Evolutionary conservation across 1,284 basidiomycete genomes (phyloP), one percentile per base, ranked within the genome.

Genomic region (Pterulicium gracile): DNA sequence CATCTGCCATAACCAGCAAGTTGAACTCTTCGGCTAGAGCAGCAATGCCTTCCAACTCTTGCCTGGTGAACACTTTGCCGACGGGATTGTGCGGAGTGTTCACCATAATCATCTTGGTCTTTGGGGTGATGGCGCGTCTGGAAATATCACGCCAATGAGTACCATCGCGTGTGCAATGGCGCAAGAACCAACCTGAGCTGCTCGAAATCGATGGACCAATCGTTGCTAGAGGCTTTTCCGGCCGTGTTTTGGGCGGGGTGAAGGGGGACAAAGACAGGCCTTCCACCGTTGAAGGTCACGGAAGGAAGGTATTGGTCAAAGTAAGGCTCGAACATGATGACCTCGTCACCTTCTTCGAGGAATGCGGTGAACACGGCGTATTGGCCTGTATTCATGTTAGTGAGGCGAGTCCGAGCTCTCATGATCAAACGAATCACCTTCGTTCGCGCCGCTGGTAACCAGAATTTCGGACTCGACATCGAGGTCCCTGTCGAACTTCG

Each of bases 291-390:
- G 76, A 96, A 96, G 20, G 81, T 88, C 47, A 96, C 81, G 5
- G 88, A 89, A 27, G 91, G 85, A 51, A 88, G 77, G 67, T 97
- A 98, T 64, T 98, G 96, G 61, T 98, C 94, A 59, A 97, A 98
- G 73, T 92, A 94, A 3, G 91, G 95, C 67, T 98, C 96, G 58
- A 98, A 94, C 74, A 97, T 82, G 62, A 99, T 94, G 50, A 98
- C 96, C 65, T 98, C 95, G 61, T 98, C 96, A 4, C 86, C 92
- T 27, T 79, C 72, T 52, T 95, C 81, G 42, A 93, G 65, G 67
- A 94, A 95, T 0, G 94, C 93, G 17, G 80, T 76, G 56, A 94
- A 83, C 48, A 91, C 86, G 44, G 91, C 81, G 62, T 93, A 97
- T 69, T 91, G 87, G 18, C 92, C 92, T 89, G 60, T 17, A 19